Evolutionary conservation across 2,329 filamentous ascomycete genomes (phyloP).

Genomic region (Alternaria arbusti): DNA sequence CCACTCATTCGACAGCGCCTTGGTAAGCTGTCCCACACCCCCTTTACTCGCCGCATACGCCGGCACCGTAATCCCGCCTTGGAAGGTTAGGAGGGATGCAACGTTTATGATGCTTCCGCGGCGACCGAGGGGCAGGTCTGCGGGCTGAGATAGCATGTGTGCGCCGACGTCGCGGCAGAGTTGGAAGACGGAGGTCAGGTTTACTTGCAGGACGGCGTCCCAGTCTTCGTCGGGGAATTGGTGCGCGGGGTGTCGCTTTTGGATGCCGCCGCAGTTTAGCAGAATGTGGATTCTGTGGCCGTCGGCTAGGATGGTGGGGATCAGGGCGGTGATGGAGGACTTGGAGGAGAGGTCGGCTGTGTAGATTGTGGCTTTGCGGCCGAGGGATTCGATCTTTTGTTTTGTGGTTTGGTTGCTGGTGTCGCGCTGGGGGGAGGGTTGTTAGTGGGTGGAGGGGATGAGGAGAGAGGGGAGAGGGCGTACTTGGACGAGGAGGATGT

Average conservation of each 20-base stretch:
- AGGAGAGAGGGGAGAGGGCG: not conserved
- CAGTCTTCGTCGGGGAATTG: slow-evolving; percentile 79
- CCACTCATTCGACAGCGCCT: slow-evolving; percentile 88
- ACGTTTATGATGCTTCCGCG: slow-evolving; percentile 83
- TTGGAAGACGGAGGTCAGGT: slow-evolving; percentile 81
- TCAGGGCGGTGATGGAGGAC: slow-evolving; percentile 65
- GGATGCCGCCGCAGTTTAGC: slow-evolving; percentile 87
- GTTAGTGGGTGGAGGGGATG: not conserved
- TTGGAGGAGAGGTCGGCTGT: slow-evolving; percentile 70
- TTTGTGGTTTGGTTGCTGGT: slow-evolving; percentile 64
- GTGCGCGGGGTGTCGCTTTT: slow-evolving; percentile 76
- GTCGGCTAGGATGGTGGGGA: slow-evolving; percentile 67
- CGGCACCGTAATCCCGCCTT: slow-evolving; percentile 86
- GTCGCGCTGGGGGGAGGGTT: slow-evolving; percentile 55
- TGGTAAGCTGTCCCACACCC: slow-evolving; percentile 83
- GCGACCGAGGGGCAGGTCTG: slow-evolving; percentile 57
- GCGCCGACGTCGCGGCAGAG: slow-evolving; percentile 78
- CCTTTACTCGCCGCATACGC: slow-evolving; percentile 89
- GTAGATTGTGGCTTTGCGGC: slow-evolving; percentile 71
- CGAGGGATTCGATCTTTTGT: slow-evolving; percentile 67
- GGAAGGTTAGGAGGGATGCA: slow-evolving; percentile 79
- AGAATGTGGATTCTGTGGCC: slow-evolving; percentile 74
- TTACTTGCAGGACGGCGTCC: slow-evolving; percentile 83
- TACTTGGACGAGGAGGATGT: slow-evolving; percentile 59
- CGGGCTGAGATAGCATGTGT: slow-evolving; percentile 71